Percentiles rank a stretch among this genome's conserved stretches.
Evolutionary conservation across 495 filamentous ascomycete genomes (phyloP).

Genomic region (Hyphodiscus hymeniophilus): DNA sequence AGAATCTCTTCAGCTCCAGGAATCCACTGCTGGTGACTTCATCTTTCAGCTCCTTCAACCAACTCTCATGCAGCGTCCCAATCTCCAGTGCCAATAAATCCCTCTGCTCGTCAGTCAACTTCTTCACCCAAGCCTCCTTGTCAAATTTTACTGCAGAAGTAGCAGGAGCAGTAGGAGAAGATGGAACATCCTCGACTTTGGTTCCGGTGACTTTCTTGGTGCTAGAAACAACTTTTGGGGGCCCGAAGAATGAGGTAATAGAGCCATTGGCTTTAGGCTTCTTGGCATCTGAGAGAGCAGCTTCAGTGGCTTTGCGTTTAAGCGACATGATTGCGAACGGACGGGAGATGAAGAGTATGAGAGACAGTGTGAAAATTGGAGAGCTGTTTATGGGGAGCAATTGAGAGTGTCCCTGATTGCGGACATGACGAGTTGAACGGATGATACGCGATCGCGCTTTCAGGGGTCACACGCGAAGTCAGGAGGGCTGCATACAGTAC

Average conservation of each 20-base stretch:
- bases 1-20: slow-evolving; percentile 76
- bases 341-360: slow-evolving; percentile 6
- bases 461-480: slow-evolving; percentile 17
- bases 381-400: neutral
- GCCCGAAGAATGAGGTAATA: slow-evolving; percentile 47
- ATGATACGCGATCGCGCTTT: slow-evolving; percentile 14
- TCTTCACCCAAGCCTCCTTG: slow-evolving; percentile 77
- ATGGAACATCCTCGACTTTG: slow-evolving; percentile 9
- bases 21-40: slow-evolving; percentile 72
- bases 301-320: slow-evolving; percentile 59
- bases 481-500: slow-evolving; percentile 6
- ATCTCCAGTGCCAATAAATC: slow-evolving; percentile 81
- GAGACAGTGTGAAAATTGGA: slow-evolving; percentile 13
- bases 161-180: slow-evolving; percentile 6
- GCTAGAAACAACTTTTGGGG: slow-evolving; percentile 27
- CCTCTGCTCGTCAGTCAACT: slow-evolving; percentile 73
- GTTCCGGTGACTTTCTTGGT: slow-evolving; percentile 25
- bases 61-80: slow-evolving; percentile 80
- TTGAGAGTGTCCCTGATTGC: slow-evolving; percentile 2
- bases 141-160: slow-evolving; percentile 47
- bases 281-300: slow-evolving; percentile 44
- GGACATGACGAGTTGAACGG: too few relatives aligned
- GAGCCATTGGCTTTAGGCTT: slow-evolving; percentile 60
- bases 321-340: slow-evolving; percentile 34
- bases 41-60: slow-evolving; percentile 80